Evolutionary conservation across 2,329 filamentous ascomycete genomes (phyloP), one percentile per base, ranked within the genome.

Genomic region (Penicillium expansum): DNA sequence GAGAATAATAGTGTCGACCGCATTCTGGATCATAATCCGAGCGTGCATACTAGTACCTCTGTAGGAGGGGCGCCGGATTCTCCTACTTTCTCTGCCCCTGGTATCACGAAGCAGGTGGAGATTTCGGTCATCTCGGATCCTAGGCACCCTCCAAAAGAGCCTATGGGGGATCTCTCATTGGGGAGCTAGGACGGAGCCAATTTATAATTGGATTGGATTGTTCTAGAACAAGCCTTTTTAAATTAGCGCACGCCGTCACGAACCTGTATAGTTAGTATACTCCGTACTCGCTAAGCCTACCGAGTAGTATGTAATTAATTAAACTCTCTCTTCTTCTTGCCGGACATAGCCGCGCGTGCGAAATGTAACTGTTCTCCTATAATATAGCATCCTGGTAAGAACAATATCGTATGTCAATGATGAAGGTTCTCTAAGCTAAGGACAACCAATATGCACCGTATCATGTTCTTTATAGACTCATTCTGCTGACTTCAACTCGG

Each of bases 41-140:
- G 47, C 14, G 37, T 33, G 11, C 54, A 59, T 16, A 62, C 54
- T 10, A 57, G 48, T 32, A 58, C 59, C 1, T 57, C 58, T 5
- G n/a, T 45, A 8, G 57, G 58, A 42, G 54, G 56, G 9, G 42
- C 58, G 13, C 45, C 52, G 8, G 43, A 56, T 22, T 61, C 60
- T 6, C 50, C 54, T 14, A 49, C 56, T 32, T 44, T 52, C 27
- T 50, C 53, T n/a, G 29, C 56, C 5, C 49, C 53, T 0, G 68
- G 66, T 3, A 71, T 71, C 13, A 68, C 60, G 27, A 71, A 71
- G 38, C 67, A 70, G 55, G 61, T 71, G 2, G 69, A 71, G 16
- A 68, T 71, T 14, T 61, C 59, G 16, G 62, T 68, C 0, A 30
- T 62, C n/a, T 60, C 63, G 3, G 57, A 56, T 16, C 11, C 47